A percentile compares a stretch with the other conserved stretches of the same genome.
phyloP scores from a whole-genome alignment of 2,329 filamentous ascomycete species.

The Stachybotrys chartarum region DNA sequence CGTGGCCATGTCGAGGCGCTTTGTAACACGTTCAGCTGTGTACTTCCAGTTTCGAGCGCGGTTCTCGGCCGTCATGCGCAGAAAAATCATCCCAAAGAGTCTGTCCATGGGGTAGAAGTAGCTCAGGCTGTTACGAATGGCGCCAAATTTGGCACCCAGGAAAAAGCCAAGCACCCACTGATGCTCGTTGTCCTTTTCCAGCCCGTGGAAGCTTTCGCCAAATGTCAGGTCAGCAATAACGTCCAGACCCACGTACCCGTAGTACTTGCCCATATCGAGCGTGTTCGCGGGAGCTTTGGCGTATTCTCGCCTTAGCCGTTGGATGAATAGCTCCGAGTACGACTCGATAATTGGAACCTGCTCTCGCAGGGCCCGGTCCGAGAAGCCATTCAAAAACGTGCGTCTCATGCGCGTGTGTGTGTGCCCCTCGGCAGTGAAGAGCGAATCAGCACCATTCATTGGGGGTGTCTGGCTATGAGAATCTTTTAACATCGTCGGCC shows the following conservation, averaged over 20 bases:
- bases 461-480: background rate
- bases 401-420: background rate
- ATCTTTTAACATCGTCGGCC: background rate
- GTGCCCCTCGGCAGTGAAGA: background rate
- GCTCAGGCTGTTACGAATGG: background rate
- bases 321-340: background rate
- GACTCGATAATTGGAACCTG: background rate
- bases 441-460: background rate
- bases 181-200: background rate
- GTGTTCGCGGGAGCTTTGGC: background rate
- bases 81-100: background rate
- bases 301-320: background rate
- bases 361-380: background rate
- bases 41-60: background rate
- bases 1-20: background rate
- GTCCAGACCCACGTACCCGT: background rate
- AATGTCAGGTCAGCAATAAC: background rate
- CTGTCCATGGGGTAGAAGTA: background rate
- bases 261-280: background rate
- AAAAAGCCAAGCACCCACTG: background rate
- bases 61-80: background rate
- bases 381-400: background rate
- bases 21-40: background rate
- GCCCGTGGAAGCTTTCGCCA: background rate
- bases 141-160: background rate